Conservation (phyloP, 164 flowering plant species). For the Magnolia changhungtana region DNA sequence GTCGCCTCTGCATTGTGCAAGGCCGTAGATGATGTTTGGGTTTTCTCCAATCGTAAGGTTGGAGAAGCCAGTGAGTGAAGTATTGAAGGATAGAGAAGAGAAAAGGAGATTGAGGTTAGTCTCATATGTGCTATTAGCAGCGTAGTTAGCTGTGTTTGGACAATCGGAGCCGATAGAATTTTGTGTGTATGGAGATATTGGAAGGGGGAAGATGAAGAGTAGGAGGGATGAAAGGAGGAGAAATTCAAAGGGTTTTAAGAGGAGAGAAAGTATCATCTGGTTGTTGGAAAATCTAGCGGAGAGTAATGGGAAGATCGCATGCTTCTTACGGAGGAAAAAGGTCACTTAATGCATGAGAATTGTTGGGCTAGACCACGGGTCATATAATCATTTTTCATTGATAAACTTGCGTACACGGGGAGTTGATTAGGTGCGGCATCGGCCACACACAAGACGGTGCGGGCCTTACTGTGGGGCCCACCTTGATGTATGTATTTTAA, state of each 20-base stretch:
- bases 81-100: slow-evolving; percentile 7
- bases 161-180: background rate
- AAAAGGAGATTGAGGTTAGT: slow-evolving; percentile 8
- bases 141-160: background rate
- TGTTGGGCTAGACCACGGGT: too few relatives aligned
- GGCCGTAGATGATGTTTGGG: background rate
- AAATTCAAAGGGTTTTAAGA: background rate
- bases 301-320: too few relatives aligned
- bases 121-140: slow-evolving; percentile 3
- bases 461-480: too few relatives aligned
- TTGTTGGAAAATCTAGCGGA: background rate
- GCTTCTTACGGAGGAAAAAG: too few relatives aligned
- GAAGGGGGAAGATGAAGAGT: too few relatives aligned
- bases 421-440: too few relatives aligned
- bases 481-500: too few relatives aligned
- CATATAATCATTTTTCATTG: too few relatives aligned
- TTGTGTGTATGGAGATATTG: background rate
- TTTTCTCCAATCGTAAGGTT: background rate
- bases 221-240: background rate
- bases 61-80: slow-evolving; percentile 4
- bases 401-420: too few relatives aligned
- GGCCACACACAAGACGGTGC: too few relatives aligned
- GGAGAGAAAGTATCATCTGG: background rate
- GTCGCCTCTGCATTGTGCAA: background rate
- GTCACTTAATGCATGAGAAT: too few relatives aligned